Evolutionary conservation across 164 flowering plant species (phyloP).

Genomic region (Vitis amurensis): DNA sequence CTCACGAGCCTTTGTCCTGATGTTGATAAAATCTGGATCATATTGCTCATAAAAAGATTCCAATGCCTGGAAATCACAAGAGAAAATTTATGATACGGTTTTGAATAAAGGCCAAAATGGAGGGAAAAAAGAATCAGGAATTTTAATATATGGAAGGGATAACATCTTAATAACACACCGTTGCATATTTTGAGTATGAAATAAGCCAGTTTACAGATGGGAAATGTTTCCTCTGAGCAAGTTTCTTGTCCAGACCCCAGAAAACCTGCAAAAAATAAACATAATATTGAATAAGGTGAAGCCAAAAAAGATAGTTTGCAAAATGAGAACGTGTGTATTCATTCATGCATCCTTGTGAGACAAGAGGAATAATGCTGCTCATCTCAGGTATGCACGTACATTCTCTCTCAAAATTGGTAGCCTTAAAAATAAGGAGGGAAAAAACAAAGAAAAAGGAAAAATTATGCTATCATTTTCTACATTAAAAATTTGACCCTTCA

Average conservation of each 20-base stretch:
- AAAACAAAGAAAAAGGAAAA: too few relatives aligned
- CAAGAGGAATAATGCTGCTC: too few relatives aligned
- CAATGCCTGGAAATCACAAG: slow-evolving; percentile 62
- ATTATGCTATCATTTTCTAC: too few relatives aligned
- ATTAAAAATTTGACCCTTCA: too few relatives aligned
- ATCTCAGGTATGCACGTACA: too few relatives aligned
- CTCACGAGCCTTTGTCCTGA: slow-evolving; percentile 99
- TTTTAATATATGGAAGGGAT: neutral
- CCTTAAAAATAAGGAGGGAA: too few relatives aligned
- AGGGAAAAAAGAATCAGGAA: neutral
- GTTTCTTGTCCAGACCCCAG: slow-evolving; percentile 99
- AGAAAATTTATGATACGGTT: neutral
- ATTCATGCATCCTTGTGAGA: neutral
- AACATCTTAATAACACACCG: slow-evolving; percentile 41
- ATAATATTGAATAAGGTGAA: neutral
- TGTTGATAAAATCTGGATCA: slow-evolving; percentile 88
- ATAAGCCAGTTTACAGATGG: slow-evolving; percentile 99
- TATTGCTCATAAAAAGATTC: slow-evolving; percentile 92
- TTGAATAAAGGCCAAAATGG: neutral
- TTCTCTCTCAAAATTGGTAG: too few relatives aligned
- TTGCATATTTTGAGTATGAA: slow-evolving; percentile 93
- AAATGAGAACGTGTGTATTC: neutral
- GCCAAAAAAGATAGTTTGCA: neutral
- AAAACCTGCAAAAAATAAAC: slow-evolving; percentile 64
- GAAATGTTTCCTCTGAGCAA: slow-evolving; percentile 99